Conservation (phyloP, 345 rosid species). For the Alliaria petiolata region DNA sequence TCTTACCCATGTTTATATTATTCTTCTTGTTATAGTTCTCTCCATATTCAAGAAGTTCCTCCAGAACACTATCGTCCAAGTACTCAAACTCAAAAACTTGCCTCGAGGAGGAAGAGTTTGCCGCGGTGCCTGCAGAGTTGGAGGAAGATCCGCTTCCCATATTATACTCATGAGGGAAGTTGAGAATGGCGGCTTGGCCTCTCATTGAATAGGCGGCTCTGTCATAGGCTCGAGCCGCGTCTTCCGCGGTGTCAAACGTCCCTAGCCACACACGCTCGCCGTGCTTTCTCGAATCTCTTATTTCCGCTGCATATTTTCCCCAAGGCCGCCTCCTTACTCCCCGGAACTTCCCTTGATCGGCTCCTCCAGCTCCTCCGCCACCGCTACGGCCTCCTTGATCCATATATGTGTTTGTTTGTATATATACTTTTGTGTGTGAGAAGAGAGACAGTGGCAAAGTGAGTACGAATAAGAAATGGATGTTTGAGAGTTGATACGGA, state of each 20-base stretch:
- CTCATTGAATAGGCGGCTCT: slow-evolving; percentile 72
- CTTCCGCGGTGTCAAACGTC: slow-evolving; percentile 78
- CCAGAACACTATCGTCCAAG: slow-evolving; percentile 64
- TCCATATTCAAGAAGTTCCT: slow-evolving; percentile 58
- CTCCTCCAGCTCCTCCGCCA: slow-evolving; percentile 34
- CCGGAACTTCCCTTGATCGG: slow-evolving; percentile 42
- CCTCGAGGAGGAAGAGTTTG: slow-evolving; percentile 33
- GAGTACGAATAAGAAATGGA: not conserved
- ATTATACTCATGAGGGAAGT: slow-evolving; percentile 74
- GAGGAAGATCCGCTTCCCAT: slow-evolving; percentile 29
- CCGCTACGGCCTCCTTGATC: slow-evolving; percentile 30
- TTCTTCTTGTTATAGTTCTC: slow-evolving; percentile 14
- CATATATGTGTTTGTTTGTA: too few species aligned
- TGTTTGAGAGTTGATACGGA: not conserved
- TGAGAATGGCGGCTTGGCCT: slow-evolving; percentile 74
- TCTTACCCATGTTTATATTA: slow-evolving; percentile 51
- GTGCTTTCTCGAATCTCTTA: slow-evolving; percentile 65
- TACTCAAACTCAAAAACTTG: slow-evolving; percentile 80
- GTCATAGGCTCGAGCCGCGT: slow-evolving; percentile 88
- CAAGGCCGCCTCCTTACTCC: slow-evolving; percentile 84
- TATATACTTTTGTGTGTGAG: not conserved
- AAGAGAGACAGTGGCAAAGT: not conserved
- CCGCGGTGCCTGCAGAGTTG: not conserved
- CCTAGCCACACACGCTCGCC: slow-evolving; percentile 86
- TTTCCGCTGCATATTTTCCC: slow-evolving; percentile 92